Evolutionary conservation across 495 filamentous ascomycete genomes (phyloP), one percentile per base, ranked within the genome.

Genomic region (Baudoinia panamericana): DNA sequence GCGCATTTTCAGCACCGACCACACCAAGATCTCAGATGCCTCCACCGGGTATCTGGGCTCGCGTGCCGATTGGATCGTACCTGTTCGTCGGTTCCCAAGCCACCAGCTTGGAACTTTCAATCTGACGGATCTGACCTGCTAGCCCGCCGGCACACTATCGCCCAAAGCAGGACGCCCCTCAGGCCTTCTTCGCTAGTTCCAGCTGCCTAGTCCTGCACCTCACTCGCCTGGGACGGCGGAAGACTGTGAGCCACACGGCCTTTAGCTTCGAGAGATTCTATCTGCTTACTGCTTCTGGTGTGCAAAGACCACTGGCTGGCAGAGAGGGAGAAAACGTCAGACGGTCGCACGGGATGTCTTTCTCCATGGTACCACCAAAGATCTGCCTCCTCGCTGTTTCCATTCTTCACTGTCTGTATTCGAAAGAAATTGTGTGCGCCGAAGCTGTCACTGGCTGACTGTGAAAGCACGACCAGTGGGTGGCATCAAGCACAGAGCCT

Each of bases 331-430:
- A 33, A 52, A 36, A 45, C 38, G 39, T 30, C 23, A 41, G 41
- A 41, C n/a, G 25, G 41, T 50, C 36, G 25, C 47, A 50, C 46
- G 36, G 31, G 26, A 36, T 53, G 38, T 38, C 32, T 9, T 35
- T 22, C 30, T 41, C 47, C 37, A 50, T 41, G 39, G 47, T 50
- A 41, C 30, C 47, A 50, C 47, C 36, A 50, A 42, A 41, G 40
- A 39, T 48, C 26, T 39, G 41, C 42, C 46, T 41, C 41, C 30
- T 48, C 37, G 41, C 46, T 42, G 33, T 26, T 45, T 50, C 42
- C 41, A 44, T 50, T 42, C n/a, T 24, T 21, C 25, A 19, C 36
- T 27, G 41, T 33, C 47, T 50, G 34, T 21, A 30, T 50, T 45
- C 36, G 47, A 50, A 29, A 30, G 41, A 25, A 17, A 28, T 39